phyloP scores from a whole-genome alignment of 2,329 filamentous ascomycete genomes.

The Stylonectria norvegica region DNA sequence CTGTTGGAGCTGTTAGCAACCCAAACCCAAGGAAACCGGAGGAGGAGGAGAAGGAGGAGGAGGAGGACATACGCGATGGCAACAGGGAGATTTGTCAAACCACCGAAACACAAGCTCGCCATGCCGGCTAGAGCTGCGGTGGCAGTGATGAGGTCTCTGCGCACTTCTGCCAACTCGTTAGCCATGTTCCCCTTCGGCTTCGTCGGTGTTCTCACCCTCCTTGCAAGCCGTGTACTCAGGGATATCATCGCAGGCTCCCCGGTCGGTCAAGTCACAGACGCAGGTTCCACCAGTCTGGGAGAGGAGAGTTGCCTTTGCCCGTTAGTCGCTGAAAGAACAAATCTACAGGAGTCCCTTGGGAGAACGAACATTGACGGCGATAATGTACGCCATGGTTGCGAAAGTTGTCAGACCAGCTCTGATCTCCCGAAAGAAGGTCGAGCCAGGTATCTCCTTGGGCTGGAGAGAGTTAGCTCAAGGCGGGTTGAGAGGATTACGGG shows the following conservation, averaged over 20 bases:
- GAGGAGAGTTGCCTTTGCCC: conserved; percentile 64
- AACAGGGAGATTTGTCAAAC: conserved; percentile 73
- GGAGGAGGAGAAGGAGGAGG: background rate
- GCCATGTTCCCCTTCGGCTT: background rate
- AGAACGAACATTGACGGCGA: conserved; percentile 61
- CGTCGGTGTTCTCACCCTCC: conserved; percentile 37
- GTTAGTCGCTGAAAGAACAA: background rate
- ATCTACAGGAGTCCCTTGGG: no score
- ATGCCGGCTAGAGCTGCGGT: conserved; percentile 78
- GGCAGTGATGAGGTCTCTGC: conserved; percentile 75
- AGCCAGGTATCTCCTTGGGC: conserved; percentile 64
- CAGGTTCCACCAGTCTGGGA: conserved; percentile 76
- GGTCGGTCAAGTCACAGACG: conserved; percentile 51
- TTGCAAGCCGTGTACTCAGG: conserved; percentile 44
- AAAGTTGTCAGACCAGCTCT: conserved; percentile 78
- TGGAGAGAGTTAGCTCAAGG: conserved; percentile 29
- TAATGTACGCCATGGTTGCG: conserved; percentile 82
- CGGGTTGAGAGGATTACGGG: conserved; percentile 7
- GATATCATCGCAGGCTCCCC: conserved; percentile 48
- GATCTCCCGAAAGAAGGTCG: conserved; percentile 73
- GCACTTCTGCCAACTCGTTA: conserved; percentile 46
- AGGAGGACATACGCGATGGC: conserved; percentile 33
- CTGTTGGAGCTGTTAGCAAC: conserved; percentile 35
- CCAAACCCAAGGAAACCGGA: no score
- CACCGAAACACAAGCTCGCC: conserved; percentile 71